Base-by-base conservation (phyloP, 257 asterid species). In the Petunia secreta region DNA sequence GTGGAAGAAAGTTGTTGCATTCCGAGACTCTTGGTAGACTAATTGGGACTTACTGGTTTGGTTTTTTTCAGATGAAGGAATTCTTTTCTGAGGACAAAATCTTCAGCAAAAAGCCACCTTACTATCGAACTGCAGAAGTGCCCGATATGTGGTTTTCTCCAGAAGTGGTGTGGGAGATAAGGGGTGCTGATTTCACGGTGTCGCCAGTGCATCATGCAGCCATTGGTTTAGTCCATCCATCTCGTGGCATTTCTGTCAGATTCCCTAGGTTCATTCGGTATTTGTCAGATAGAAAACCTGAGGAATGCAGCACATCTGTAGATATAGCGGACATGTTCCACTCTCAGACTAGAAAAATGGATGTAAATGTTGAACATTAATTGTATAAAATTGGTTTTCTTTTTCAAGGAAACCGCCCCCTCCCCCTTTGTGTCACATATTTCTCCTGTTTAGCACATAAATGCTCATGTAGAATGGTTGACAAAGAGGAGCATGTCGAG, bases 161-260 rank as follows among this genome's bases (percentile, higher is more conserved):
- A 1, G 92, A 91, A 85, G 75, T 94, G 13, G 97, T 91, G 11
- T 92, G 97, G 97, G 92, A 87, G 86, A 90, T 92, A 85, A 86
- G 84, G 88, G 98, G 98, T 39, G 93, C 98, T 3, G 98, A 94
- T 58, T 84, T 92, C 69, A 90, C 97, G 2, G 85, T 94, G 10
- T 92, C 98, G 1, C 97, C 97, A 5, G 93, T 91, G 75, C 97
- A 94, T 84, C 94, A 90, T 48, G 96, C 97, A 58, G 97, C 97
- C 75, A 84, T 90, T 53, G 97, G 96, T n/a, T 79, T 91, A 73
- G 81, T 92, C 83, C 97, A 91, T 82, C 93, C 94, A 43, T 87
- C 95, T 53, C 97, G 97, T 8, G 97, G 98, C 25, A 91, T 94
- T 69, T 94, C 98, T 8, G 84, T 92, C 40, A 85, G 98, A 79